Evolutionary conservation across 1,284 basidiomycete genomes (phyloP), one percentile per base, ranked within the genome.

Genomic region (Ceraceosorus bombacis): DNA sequence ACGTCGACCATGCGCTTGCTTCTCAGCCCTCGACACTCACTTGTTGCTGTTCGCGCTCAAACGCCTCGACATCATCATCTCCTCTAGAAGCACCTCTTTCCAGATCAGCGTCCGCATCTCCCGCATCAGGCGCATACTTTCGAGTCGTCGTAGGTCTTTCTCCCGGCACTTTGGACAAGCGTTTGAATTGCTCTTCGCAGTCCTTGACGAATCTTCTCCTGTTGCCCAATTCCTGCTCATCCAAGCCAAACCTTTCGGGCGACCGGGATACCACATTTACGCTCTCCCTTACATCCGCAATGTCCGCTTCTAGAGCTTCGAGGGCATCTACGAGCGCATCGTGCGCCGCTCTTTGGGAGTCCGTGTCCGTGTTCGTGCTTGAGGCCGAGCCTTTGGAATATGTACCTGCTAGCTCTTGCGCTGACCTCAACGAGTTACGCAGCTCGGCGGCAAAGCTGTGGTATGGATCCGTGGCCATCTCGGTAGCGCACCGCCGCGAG

Each of bases 41-140:
- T 66, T 75, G 73, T 55, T 77, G 73, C 46, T 75, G 69, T 49
- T 77, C 73, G 54, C 71, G 64, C 51, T 75, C 75, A 17, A 76
- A 70, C 4, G 69, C 70, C 41, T 67, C 66, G 49, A 71, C 62
- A 41, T 70, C 62, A n/a, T 63, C 59, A 7, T 65, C 66, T n/a
- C 56, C 60, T 27, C 27, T 27, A 50, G 56, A 55, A 12, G 46
- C 60, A 4, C 36, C 12, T 6, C 41, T 52, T 10, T 68, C 60
- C 54, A 72, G 66, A 17, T 63, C 65, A 49, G 43, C 43, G 43
- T 15, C 43, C 15, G 10, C 10, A 10, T 10, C 43, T 46, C 43
- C 43, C 43, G 15, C 15, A 46, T 10, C 27, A 27, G 27, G 27
- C 27, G 27, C 27, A 3, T 27, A 27, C 27, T 27, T 27, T 27